Percentiles rank a stretch among this genome's conserved stretches.
Conservation (phyloP, 2,329 filamentous ascomycete species). For the Beauveria bassiana region DNA sequence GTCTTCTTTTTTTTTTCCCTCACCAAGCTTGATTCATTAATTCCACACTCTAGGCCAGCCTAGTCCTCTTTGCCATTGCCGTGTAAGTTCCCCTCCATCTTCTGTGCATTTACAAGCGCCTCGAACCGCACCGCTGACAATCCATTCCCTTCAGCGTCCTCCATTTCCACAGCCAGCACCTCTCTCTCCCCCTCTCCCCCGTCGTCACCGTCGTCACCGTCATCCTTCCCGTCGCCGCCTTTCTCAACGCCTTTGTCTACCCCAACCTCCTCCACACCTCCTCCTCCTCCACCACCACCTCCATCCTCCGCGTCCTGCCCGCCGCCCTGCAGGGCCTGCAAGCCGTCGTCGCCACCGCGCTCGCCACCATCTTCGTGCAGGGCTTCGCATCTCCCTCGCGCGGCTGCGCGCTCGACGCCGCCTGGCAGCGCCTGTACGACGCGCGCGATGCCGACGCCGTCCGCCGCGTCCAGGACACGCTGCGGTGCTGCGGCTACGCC, state of each 20-base stretch:
- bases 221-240: slow-evolving; percentile 33
- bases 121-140: background rate
- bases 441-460: slow-evolving; percentile 43
- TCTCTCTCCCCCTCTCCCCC: slow-evolving; percentile 34
- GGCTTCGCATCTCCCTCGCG: slow-evolving; percentile 22
- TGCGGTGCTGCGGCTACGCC: slow-evolving; percentile 60
- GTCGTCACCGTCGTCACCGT: slow-evolving; percentile 28
- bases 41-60: background rate
- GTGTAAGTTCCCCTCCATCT: slow-evolving; percentile 4
- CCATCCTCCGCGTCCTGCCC: slow-evolving; percentile 21
- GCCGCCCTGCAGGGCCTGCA: slow-evolving; percentile 34
- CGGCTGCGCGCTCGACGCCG: slow-evolving; percentile 46
- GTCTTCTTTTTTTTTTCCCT: background rate
- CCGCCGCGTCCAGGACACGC: slow-evolving; percentile 54
- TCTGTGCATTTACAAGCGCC: background rate
- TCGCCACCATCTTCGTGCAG: slow-evolving; percentile 36
- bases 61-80: slow-evolving; percentile 9
- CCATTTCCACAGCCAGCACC: slow-evolving; percentile 29
- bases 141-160: slow-evolving; percentile 24
- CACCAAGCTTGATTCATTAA: background rate
- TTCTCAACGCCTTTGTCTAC: slow-evolving; percentile 29
- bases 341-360: slow-evolving; percentile 32
- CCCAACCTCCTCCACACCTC: slow-evolving; percentile 23
- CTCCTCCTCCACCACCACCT: background rate
- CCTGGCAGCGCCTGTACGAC: slow-evolving; percentile 48